A percentile compares a stretch with the other conserved stretches of the same genome.
Conservation (phyloP, 371 early-diverging fungal genomes). For the Apophysomyces ossiformis region DNA sequence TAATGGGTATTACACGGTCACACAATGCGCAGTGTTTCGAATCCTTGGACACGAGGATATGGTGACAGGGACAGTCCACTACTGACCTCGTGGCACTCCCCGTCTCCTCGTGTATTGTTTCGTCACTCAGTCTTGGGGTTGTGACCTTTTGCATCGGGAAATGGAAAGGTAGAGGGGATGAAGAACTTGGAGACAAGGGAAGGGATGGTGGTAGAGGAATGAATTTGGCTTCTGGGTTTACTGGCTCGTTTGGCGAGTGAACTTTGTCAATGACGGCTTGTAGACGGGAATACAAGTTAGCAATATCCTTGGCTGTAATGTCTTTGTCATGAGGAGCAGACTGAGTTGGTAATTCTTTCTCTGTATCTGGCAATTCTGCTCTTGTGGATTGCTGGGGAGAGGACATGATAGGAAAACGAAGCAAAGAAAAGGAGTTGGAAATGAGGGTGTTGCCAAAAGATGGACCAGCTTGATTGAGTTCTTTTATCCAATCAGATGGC, state of each 20-base stretch:
- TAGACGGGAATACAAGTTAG: conserved; percentile 58
- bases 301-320: conserved; percentile 57
- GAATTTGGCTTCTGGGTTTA: conserved; percentile 43
- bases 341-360: background rate
- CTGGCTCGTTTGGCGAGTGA: conserved; percentile 24
- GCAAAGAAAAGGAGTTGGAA: background rate
- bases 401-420: conserved; percentile 1
- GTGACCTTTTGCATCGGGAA: conserved; percentile 10
- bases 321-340: conserved; percentile 21
- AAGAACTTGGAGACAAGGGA: conserved; percentile 44
- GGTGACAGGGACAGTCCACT: conserved; percentile 49
- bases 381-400: background rate
- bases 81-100: conserved; percentile 12
- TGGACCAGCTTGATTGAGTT: background rate
- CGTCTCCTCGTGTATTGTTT: conserved; percentile 19
- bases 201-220: conserved; percentile 51
- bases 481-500: no score
- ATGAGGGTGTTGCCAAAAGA: background rate
- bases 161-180: conserved; percentile 37
- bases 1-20: conserved; percentile 55
- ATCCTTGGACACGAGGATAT: conserved; percentile 33
- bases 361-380: background rate
- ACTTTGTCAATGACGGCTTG: conserved; percentile 60
- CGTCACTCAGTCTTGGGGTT: conserved; percentile 2
- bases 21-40: conserved; percentile 57